These are phyloP conservation scores for Carnegiea gigantea DNA, from an alignment of 179 eudicot species.

Conservation along the genomic window DNA sequence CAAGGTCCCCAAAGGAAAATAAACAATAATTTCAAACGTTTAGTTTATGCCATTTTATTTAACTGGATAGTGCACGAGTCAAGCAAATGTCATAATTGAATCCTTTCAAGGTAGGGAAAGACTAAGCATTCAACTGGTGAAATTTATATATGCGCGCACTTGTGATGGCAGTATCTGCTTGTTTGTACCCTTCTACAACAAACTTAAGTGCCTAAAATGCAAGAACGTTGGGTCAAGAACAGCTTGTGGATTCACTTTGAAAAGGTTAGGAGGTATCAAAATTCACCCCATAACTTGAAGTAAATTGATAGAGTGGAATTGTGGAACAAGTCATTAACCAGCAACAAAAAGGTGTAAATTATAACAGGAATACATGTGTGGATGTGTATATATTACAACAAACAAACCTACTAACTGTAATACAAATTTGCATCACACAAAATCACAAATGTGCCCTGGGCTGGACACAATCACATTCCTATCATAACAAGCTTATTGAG, in stretches of 20 bases:
- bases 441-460: slow-evolving; percentile 4
- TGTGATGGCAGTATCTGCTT: neutral
- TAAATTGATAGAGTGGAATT: neutral
- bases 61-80: neutral
- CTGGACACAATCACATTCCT: slow-evolving; percentile 4
- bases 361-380: neutral
- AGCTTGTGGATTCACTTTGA: neutral
- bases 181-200: neutral
- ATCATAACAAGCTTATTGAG: neutral
- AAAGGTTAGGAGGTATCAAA: neutral
- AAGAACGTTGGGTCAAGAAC: neutral
- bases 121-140: neutral
- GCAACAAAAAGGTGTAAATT: neutral
- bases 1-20: neutral
- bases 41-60: neutral
- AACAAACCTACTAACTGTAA: neutral
- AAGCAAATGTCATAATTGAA: neutral
- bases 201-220: neutral
- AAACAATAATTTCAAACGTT: neutral
- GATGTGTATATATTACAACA: neutral
- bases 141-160: neutral
- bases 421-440: slow-evolving; percentile 3
- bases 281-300: neutral
- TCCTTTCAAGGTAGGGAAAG: neutral
- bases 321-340: neutral